phyloP scores from a whole-genome alignment of 2,329 filamentous ascomycete genomes.

The Microsporum ferrugineum region DNA sequence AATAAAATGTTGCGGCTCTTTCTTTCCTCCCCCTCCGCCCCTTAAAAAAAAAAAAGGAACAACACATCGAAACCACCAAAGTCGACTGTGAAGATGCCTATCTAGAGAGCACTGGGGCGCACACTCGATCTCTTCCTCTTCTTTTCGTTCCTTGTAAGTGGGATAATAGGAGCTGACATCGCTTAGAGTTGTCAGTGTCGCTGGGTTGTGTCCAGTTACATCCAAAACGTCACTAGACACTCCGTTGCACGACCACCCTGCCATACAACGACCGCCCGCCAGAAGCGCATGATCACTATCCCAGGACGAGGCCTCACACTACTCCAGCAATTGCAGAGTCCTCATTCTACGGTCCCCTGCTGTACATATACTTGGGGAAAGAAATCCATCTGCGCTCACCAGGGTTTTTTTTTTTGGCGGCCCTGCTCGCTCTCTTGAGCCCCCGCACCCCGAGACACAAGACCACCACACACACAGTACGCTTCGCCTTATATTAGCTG shows the following conservation, averaged over 20 bases:
- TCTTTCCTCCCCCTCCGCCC: neutral
- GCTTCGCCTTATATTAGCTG: neutral
- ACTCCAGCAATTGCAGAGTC: neutral
- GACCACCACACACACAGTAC: neutral
- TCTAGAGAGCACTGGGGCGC: neutral
- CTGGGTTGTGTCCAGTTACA: neutral
- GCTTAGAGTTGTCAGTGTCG: neutral
- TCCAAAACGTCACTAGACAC: neutral
- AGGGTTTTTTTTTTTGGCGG: neutral
- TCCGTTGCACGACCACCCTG: neutral
- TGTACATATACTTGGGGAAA: neutral
- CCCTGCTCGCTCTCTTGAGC: neutral
- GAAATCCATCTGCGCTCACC: neutral
- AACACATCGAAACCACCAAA: neutral
- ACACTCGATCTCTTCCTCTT: neutral
- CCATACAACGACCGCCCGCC: neutral
- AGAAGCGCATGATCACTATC: neutral
- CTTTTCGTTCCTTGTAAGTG: neutral
- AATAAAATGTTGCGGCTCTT: slow-evolving; percentile 1
- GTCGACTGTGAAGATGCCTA: neutral
- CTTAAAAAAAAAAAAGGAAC: neutral
- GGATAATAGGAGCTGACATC: neutral
- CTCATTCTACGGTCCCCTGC: neutral
- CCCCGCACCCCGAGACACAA: neutral
- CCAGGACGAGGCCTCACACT: neutral